phyloP scores from a whole-genome alignment of 2,329 filamentous ascomycete genomes.

The Ophiostoma perfectum region DNA sequence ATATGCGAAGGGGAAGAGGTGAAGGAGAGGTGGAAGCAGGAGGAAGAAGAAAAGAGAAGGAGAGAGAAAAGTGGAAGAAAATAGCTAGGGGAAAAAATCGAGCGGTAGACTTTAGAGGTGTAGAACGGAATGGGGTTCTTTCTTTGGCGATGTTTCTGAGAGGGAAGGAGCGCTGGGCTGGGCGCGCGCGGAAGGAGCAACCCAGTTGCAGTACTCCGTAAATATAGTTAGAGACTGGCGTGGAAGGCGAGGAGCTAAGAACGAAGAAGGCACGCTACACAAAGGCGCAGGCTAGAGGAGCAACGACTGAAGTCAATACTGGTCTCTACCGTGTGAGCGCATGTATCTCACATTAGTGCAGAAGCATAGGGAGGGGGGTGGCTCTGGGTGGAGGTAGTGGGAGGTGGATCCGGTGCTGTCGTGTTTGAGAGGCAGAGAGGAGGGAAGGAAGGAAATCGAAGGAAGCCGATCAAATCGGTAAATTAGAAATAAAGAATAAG shows the following conservation, averaged over 20 bases:
- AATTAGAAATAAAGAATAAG: constrained; percentile 5
- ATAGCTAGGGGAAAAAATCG: constrained; percentile 13
- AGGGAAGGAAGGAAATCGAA: constrained; percentile 13
- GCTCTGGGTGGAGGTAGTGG: constrained; percentile 18
- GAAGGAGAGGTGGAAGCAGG: neutral
- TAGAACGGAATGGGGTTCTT: constrained; percentile 11
- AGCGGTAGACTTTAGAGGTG: constrained; percentile 11
- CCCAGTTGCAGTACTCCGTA: constrained; percentile 15
- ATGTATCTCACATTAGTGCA: neutral
- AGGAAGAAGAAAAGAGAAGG: constrained; percentile 17
- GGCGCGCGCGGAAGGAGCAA: constrained; percentile 18
- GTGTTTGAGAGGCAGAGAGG: constrained; percentile 22
- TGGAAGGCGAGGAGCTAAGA: too few species aligned
- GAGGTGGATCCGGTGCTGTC: constrained; percentile 23
- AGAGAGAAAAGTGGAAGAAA: constrained; percentile 16
- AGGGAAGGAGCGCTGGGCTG: constrained; percentile 13
- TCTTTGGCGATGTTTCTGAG: constrained; percentile 23
- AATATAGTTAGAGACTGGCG: neutral
- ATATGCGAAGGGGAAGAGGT: neutral
- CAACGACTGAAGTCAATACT: neutral
- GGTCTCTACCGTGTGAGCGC: neutral
- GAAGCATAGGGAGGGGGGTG: constrained; percentile 15
- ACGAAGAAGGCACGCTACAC: constrained; percentile 1
- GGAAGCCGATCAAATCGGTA: neutral
- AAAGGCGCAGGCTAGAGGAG: neutral